Percentiles rank a stretch among this genome's conserved stretches.
These are phyloP conservation scores for Nannochloropsis oceanica DNA, from an alignment of 108 stramenopile species.

Conservation along the genomic window DNA sequence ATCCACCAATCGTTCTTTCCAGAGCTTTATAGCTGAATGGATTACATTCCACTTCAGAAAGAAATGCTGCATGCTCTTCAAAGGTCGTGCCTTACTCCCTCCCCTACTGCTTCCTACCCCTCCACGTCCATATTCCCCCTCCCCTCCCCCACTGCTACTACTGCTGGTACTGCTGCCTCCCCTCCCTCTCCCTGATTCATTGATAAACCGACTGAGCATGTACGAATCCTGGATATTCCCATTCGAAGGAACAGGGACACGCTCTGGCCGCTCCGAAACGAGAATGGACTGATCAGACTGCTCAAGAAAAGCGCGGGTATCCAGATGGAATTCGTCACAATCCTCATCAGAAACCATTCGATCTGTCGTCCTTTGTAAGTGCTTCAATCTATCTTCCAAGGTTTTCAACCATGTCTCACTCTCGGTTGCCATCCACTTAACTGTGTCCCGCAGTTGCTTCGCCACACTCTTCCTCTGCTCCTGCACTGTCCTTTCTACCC, in stretches of 20 bases:
- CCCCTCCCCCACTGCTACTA: background rate
- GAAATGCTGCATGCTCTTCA: background rate
- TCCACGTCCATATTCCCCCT: no score
- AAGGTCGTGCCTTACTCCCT: background rate
- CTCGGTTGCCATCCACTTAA: background rate
- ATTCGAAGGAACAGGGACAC: background rate
- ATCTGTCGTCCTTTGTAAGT: background rate
- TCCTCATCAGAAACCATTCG: background rate
- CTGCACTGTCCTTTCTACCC: background rate
- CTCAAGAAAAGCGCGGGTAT: background rate
- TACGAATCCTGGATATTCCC: background rate
- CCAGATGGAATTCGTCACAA: background rate
- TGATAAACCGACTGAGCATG: background rate
- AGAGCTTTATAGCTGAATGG: background rate
- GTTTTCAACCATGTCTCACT: background rate
- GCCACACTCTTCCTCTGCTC: background rate
- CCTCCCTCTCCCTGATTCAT: background rate
- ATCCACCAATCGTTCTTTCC: background rate
- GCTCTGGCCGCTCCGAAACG: background rate
- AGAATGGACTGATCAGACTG: background rate
- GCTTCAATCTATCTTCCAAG: background rate
- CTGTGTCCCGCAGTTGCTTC: background rate
- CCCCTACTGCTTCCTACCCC: background rate
- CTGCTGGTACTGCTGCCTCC: background rate
- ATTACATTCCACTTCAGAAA: background rate